Conservation (phyloP, 495 filamentous ascomycete species). For the Talaromyces liani region DNA sequence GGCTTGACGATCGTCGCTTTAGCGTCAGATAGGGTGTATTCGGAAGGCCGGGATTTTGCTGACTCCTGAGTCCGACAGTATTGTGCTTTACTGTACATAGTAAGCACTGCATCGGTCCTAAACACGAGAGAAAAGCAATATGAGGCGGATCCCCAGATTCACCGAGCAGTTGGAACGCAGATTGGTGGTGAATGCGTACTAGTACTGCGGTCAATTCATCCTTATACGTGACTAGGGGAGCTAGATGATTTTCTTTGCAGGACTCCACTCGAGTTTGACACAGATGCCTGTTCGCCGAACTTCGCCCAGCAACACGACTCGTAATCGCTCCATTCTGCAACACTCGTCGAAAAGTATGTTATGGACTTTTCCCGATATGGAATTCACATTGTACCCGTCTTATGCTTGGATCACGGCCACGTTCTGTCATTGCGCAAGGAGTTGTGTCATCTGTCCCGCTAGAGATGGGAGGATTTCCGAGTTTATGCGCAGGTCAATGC, state of each 20-base stretch:
- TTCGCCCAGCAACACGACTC: neutral
- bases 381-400: neutral
- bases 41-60: neutral
- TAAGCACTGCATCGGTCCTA: neutral
- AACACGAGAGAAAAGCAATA: neutral
- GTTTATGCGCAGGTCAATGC: neutral
- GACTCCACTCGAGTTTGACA: neutral
- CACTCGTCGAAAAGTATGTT: neutral
- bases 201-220: neutral
- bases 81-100: neutral
- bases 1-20: slow-evolving; percentile 2
- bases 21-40: neutral
- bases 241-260: slow-evolving; percentile 3
- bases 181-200: neutral
- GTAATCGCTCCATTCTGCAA: neutral
- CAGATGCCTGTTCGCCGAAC: neutral
- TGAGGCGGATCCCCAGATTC: slow-evolving; percentile 1
- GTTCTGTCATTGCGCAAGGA: slow-evolving; percentile 3
- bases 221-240: neutral
- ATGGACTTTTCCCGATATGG: neutral
- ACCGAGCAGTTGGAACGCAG: neutral
- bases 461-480: neutral
- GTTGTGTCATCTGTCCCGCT: neutral
- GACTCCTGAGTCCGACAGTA: neutral
- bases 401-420: neutral